phyloP scores from a whole-genome alignment of 768 basidiomycete species.

The Agrocybe praecox region DNA sequence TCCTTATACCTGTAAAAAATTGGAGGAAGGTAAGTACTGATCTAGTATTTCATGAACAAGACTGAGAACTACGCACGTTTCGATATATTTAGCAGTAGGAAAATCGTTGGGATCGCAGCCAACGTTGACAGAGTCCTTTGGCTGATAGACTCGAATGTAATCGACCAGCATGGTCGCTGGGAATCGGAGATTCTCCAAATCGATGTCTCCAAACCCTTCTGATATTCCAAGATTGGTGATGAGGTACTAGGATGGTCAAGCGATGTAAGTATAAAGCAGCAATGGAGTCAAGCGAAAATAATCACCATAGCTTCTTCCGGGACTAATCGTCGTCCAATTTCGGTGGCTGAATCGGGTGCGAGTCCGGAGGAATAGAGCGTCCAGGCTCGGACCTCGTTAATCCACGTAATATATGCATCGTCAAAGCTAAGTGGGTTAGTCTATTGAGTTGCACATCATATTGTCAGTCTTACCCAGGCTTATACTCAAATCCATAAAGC shows the following conservation, averaged over 20 bases:
- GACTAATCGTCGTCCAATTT: conserved; percentile 57
- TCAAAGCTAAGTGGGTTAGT: conserved; percentile 41
- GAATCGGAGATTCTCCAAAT: conserved; percentile 51
- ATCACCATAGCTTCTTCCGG: conserved; percentile 71
- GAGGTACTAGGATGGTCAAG: conserved; percentile 47
- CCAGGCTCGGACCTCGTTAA: conserved; percentile 61
- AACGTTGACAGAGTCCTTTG: conserved; percentile 45
- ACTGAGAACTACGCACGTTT: conserved; percentile 40
- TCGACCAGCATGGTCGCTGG: conserved; percentile 68
- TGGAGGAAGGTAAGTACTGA: too few species aligned
- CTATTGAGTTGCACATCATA: neutral
- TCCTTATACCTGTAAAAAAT: conserved; percentile 51
- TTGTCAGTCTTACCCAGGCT: conserved; percentile 36
- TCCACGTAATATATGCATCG: conserved; percentile 68
- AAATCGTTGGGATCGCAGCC: conserved; percentile 68
- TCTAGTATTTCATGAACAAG: neutral
- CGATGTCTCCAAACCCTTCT: conserved; percentile 61
- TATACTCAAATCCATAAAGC: conserved; percentile 52
- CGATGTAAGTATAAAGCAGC: conserved; percentile 30
- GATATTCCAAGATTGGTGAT: conserved; percentile 72
- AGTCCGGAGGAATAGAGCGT: conserved; percentile 54
- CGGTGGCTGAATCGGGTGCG: conserved; percentile 45
- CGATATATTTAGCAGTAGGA: conserved; percentile 76
- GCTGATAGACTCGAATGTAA: conserved; percentile 76
- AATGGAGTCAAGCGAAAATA: neutral